Conservation (phyloP, 2,329 filamentous ascomycete species). For the Penicillium carneum region DNA sequence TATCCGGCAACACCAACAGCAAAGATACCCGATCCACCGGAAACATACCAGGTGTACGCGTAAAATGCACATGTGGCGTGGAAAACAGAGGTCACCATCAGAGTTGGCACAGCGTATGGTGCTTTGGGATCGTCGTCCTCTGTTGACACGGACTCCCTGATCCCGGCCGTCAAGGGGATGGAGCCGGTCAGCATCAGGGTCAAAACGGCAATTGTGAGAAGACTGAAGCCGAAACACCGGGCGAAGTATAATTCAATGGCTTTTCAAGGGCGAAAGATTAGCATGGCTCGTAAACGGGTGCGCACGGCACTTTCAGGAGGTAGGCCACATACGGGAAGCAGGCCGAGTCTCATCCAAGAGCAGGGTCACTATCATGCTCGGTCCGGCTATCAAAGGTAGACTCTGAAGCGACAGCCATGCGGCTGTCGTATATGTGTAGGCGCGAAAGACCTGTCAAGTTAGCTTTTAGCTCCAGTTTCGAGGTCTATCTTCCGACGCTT, state of each 20-base stretch:
- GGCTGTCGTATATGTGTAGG: slow-evolving; percentile 56
- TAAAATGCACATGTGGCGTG: slow-evolving; percentile 70
- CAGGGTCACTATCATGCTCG: slow-evolving; percentile 67
- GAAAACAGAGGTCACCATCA: slow-evolving; percentile 71
- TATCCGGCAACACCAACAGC: slow-evolving; percentile 67
- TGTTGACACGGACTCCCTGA: slow-evolving; percentile 51
- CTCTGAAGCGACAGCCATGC: slow-evolving; percentile 56
- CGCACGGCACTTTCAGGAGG: background rate
- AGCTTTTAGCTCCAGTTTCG: slow-evolving; percentile 21
- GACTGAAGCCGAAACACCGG: slow-evolving; percentile 71
- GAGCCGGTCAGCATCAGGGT: slow-evolving; percentile 74
- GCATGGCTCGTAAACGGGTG: background rate
- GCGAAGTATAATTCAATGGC: slow-evolving; percentile 76
- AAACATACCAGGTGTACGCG: slow-evolving; percentile 72
- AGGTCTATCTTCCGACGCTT: slow-evolving; percentile 13
- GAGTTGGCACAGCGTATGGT: slow-evolving; percentile 70
- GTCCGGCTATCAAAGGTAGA: slow-evolving; percentile 64
- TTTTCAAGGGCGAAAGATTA: slow-evolving; percentile 38
- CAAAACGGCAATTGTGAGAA: slow-evolving; percentile 69
- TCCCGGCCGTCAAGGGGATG: slow-evolving; percentile 67
- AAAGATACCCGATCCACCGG: slow-evolving; percentile 64
- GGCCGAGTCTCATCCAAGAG: slow-evolving; percentile 65
- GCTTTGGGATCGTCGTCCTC: slow-evolving; percentile 59
- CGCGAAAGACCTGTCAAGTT: slow-evolving; percentile 50
- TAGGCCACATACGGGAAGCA: slow-evolving; percentile 57